Conservation (phyloP, 306 rosid genomes). For the Adenanthera pavonina region DNA sequence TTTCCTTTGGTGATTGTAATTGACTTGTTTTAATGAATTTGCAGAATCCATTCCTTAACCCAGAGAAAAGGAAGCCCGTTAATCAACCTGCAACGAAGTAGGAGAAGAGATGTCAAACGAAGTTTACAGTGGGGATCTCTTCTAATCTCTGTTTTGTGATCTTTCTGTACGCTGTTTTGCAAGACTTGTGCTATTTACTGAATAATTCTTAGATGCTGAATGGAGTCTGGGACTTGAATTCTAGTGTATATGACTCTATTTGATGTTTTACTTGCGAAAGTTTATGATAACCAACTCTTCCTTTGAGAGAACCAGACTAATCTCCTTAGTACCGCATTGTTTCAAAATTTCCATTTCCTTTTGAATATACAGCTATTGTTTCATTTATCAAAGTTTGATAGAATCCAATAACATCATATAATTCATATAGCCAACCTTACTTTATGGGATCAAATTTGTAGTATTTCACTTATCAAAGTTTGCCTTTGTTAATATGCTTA, state of each 20-base stretch:
- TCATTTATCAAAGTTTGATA: conserved; percentile 5
- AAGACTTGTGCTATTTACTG: conserved; percentile 33
- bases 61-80: conserved; percentile 45
- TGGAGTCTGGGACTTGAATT: conserved; percentile 22
- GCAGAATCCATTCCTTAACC: conserved; percentile 75
- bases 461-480: too few species aligned
- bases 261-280: conserved; percentile 14
- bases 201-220: conserved; percentile 45
- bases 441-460: too few species aligned
- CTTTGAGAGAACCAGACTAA: conserved; percentile 31
- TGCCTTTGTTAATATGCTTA: not conserved
- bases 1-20: conserved; percentile 22
- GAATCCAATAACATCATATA: too few species aligned
- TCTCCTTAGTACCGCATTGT: conserved; percentile 30
- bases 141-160: conserved; percentile 32
- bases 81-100: conserved; percentile 50
- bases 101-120: conserved; percentile 36
- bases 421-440: too few species aligned
- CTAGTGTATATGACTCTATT: conserved; percentile 31
- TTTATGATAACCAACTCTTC: conserved; percentile 27
- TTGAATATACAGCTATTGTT: not conserved
- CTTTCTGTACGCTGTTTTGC: conserved; percentile 35
- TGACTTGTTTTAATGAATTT: conserved; percentile 12
- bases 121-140: conserved; percentile 33
- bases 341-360: conserved; percentile 22